These are phyloP conservation scores for Panicum miliaceum DNA, from an alignment of 176 grass and related monocot species.

Conservation along the genomic window DNA sequence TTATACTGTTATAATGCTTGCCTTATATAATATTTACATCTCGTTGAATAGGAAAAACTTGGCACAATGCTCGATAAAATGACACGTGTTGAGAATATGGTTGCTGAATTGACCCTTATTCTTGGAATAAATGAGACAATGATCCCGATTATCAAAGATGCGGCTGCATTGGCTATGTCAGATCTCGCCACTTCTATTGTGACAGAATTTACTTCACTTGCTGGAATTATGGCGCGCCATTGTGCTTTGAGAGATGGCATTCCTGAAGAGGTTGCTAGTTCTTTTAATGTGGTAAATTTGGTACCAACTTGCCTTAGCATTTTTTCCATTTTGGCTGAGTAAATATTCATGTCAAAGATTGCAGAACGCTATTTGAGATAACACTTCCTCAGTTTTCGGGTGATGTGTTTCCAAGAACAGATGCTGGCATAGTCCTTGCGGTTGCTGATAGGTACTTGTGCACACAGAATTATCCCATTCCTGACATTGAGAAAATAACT, in stretches of 20 bases:
- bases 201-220: conserved; percentile 91
- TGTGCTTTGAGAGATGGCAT: conserved; percentile 88
- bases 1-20: conserved; percentile 24
- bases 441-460: conserved; percentile 76
- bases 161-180: conserved; percentile 82
- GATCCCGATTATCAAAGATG: conserved; percentile 66
- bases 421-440: conserved; percentile 81
- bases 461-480: background rate
- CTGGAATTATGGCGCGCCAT: conserved; percentile 90
- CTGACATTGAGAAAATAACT: background rate
- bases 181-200: conserved; percentile 91
- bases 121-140: conserved; percentile 60
- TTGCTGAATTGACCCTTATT: conserved; percentile 56
- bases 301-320: background rate
- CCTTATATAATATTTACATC: conserved; percentile 24
- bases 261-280: conserved; percentile 60
- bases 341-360: conserved; percentile 62
- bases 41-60: conserved; percentile 79
- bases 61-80: conserved; percentile 98
- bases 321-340: conserved; percentile 37
- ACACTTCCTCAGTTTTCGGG: conserved; percentile 90
- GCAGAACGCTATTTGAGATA: conserved; percentile 94
- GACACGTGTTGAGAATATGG: conserved; percentile 60
- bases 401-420: conserved; percentile 88
- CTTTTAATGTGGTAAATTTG: conserved; percentile 11